phyloP scores from a whole-genome alignment of 2,329 filamentous ascomycete species.

The Exophiala bonariae region DNA sequence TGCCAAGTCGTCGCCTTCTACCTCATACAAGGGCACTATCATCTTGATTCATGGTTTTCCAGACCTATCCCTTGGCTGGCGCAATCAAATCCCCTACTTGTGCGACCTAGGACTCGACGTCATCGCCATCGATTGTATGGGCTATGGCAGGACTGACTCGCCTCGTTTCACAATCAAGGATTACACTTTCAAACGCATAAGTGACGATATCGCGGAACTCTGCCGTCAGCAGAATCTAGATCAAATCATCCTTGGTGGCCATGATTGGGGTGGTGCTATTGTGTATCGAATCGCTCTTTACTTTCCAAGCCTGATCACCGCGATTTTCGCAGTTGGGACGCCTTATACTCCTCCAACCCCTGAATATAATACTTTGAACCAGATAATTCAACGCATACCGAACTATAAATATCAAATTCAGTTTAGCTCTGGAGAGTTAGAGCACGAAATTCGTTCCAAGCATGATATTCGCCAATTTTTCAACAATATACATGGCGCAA shows the following conservation, averaged over 20 bases:
- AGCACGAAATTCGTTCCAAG: slow-evolving; percentile 57
- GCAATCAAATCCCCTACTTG: slow-evolving; percentile 80
- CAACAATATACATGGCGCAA: slow-evolving; percentile 68
- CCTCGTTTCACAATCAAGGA: slow-evolving; percentile 57
- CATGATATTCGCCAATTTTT: slow-evolving; percentile 70
- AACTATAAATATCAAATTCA: slow-evolving; percentile 86
- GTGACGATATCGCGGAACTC: slow-evolving; percentile 74
- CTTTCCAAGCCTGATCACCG: slow-evolving; percentile 70
- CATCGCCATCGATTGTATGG: slow-evolving; percentile 81
- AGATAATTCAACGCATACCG: slow-evolving; percentile 59
- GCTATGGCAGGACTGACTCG: slow-evolving; percentile 70
- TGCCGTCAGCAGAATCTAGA: slow-evolving; percentile 57
- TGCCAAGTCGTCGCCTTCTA: slow-evolving; percentile 43
- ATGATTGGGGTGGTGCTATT: slow-evolving; percentile 85
- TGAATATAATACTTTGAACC: slow-evolving; percentile 55
- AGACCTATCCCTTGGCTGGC: slow-evolving; percentile 84
- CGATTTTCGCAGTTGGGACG: slow-evolving; percentile 78
- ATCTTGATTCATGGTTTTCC: slow-evolving; percentile 76
- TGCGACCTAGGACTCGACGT: slow-evolving; percentile 72
- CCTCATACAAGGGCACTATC: slow-evolving; percentile 51
- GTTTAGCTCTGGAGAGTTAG: slow-evolving; percentile 67
- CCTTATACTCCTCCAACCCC: slow-evolving; percentile 63
- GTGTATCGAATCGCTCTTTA: slow-evolving; percentile 74
- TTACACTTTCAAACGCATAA: slow-evolving; percentile 71
- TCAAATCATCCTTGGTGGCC: slow-evolving; percentile 78